Percentiles rank a stretch among this genome's conserved stretches.
Evolutionary conservation across 1,284 basidiomycete genomes (phyloP).

Genomic region (Cutaneotrichosporon cyanovorans): DNA sequence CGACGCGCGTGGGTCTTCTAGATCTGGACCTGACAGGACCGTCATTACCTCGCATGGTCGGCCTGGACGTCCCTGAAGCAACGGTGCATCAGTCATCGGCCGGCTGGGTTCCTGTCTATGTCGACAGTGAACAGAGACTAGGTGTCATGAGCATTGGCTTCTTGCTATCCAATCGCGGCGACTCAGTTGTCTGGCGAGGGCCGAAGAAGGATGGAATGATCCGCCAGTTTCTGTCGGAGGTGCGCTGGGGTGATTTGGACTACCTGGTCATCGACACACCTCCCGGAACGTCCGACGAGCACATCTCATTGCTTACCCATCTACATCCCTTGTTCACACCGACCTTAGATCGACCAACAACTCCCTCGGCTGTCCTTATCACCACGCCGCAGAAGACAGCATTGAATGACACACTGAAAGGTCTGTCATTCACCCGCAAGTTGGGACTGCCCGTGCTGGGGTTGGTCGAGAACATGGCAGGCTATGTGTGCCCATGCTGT

Average conservation of each 20-base stretch:
- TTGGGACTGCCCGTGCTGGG: constrained; percentile 84
- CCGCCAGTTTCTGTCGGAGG: constrained; percentile 90
- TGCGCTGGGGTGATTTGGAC: constrained; percentile 92
- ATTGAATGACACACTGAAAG: constrained; percentile 89
- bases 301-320: constrained; percentile 90
- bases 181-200: constrained; percentile 95
- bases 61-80: constrained; percentile 61
- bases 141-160: constrained; percentile 98
- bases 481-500: constrained; percentile 93
- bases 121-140: constrained; percentile 64
- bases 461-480: constrained; percentile 97
- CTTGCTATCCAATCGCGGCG: constrained; percentile 77
- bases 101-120: constrained; percentile 98
- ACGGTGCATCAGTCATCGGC: constrained; percentile 81
- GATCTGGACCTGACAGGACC: constrained; percentile 97
- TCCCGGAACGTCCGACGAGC: constrained; percentile 96
- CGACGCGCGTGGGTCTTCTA: constrained; percentile 72
- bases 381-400: constrained; percentile 97
- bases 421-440: constrained; percentile 85
- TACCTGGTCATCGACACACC: constrained; percentile 97
- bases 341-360: constrained; percentile 30
- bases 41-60: constrained; percentile 94
- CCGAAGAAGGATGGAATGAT: constrained; percentile 99
- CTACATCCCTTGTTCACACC: constrained; percentile 75
- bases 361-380: constrained; percentile 75